Percentiles rank a stretch among this genome's conserved stretches.
These are phyloP conservation scores for Linum trigynum DNA, from an alignment of 345 rosid species.

Conservation along the genomic window DNA sequence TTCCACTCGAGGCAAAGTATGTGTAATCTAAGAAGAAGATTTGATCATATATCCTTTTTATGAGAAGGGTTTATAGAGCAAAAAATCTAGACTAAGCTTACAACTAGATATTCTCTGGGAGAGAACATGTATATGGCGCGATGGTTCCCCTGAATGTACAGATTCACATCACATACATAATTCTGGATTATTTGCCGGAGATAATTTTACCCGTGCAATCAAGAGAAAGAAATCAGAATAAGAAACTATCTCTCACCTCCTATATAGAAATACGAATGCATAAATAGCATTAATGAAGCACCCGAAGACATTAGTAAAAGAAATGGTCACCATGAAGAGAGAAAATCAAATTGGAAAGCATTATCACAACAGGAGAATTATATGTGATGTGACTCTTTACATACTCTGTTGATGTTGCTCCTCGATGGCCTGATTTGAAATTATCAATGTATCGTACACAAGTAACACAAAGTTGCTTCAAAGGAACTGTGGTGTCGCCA, in stretches of 20 bases:
- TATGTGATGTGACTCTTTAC: background rate
- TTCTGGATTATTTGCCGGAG: background rate
- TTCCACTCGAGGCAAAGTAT: too few relatives aligned
- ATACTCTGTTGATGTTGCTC: slow-evolving; percentile 83
- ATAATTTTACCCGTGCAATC: too few relatives aligned
- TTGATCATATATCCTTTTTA: slow-evolving; percentile 28
- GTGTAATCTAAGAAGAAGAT: too few relatives aligned
- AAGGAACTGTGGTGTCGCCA: slow-evolving; percentile 91
- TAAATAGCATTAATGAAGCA: slow-evolving; percentile 76
- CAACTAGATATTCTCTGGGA: slow-evolving; percentile 70
- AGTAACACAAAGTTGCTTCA: slow-evolving; percentile 78
- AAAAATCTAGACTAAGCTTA: slow-evolving; percentile 33
- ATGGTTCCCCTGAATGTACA: slow-evolving; percentile 51
- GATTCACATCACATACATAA: too few relatives aligned
- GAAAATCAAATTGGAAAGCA: too few relatives aligned
- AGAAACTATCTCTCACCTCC: slow-evolving; percentile 40
- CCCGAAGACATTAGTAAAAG: slow-evolving; percentile 20
- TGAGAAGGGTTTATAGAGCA: slow-evolving; percentile 16
- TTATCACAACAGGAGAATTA: background rate
- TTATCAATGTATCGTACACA: slow-evolving; percentile 62
- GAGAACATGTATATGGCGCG: slow-evolving; percentile 68
- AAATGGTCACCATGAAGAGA: background rate
- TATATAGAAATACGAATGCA: slow-evolving; percentile 62
- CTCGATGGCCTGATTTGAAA: slow-evolving; percentile 71
- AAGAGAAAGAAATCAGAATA: background rate